A percentile compares a stretch with the other conserved stretches of the same genome.
phyloP scores from a whole-genome alignment of 2,329 filamentous ascomycete genomes.

The Pezicula carpinea region DNA sequence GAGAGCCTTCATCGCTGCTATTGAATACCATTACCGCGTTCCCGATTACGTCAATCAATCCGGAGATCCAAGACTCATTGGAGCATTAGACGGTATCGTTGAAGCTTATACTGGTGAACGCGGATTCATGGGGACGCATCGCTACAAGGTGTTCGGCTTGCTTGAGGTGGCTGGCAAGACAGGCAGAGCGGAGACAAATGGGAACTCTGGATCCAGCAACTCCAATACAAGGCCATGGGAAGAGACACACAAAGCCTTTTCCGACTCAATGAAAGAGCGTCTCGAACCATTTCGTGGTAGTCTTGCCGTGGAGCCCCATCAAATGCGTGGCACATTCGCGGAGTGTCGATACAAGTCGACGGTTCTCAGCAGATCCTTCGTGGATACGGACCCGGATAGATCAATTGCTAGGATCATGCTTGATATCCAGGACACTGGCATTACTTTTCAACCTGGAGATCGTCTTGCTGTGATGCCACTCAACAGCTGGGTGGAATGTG shows the following conservation, averaged over 20 bases:
- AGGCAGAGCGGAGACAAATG: conserved; percentile 48
- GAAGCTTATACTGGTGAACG: conserved; percentile 51
- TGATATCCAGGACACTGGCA: conserved; percentile 47
- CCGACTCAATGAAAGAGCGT: conserved; percentile 49
- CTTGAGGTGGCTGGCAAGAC: conserved; percentile 50
- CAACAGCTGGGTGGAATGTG: conserved; percentile 50
- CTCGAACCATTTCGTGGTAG: conserved; percentile 44
- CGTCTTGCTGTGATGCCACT: conserved; percentile 50
- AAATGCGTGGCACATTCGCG: conserved; percentile 50
- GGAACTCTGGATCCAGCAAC: conserved; percentile 41
- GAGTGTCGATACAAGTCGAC: conserved; percentile 47
- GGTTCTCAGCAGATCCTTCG: conserved; percentile 39
- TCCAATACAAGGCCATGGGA: conserved; percentile 42
- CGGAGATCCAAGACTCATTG: conserved; percentile 44
- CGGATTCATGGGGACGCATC: conserved; percentile 51
- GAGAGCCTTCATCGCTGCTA: conserved; percentile 49
- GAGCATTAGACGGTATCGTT: conserved; percentile 49
- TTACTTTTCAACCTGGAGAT: conserved; percentile 49
- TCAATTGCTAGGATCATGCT: conserved; percentile 45
- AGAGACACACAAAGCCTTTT: conserved; percentile 46
- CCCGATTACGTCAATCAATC: conserved; percentile 49
- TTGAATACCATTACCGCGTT: conserved; percentile 49
- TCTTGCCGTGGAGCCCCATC: conserved; percentile 43
- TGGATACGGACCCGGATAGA: conserved; percentile 41
- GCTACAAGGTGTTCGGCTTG: conserved; percentile 54